Conservation (phyloP, 805 yeast species). For the Maudiozyma turicensis region DNA sequence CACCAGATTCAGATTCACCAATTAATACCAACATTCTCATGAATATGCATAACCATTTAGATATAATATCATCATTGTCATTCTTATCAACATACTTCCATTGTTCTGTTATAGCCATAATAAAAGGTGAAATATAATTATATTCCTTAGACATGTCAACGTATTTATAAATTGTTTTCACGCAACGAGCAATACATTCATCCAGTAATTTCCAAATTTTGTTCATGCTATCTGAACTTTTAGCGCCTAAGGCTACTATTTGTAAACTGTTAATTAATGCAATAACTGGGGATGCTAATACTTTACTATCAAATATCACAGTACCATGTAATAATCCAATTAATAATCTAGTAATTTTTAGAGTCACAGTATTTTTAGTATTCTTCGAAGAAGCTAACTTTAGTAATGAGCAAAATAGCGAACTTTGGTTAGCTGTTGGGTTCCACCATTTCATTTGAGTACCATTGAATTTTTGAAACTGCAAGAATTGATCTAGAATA, state of each 20-base stretch:
- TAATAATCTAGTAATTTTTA: slow-evolving; percentile 42
- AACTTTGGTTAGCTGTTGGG: slow-evolving; percentile 35
- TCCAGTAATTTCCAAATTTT: slow-evolving; percentile 59
- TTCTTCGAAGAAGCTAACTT: slow-evolving; percentile 37
- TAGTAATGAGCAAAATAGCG: slow-evolving; percentile 60
- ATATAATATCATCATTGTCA: slow-evolving; percentile 14
- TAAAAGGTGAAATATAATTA: slow-evolving; percentile 44
- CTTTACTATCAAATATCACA: slow-evolving; percentile 42
- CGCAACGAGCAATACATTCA: slow-evolving; percentile 62
- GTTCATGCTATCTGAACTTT: slow-evolving; percentile 10
- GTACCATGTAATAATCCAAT: slow-evolving; percentile 41
- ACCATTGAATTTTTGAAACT: slow-evolving; percentile 45
- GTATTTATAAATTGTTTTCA: slow-evolving; percentile 75
- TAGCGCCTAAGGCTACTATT: slow-evolving; percentile 6
- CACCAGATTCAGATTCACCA: slow-evolving; percentile 46
- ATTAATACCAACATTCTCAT: slow-evolving; percentile 38
- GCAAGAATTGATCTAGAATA: slow-evolving; percentile 50
- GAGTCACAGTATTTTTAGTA: slow-evolving; percentile 23
- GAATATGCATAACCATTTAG: slow-evolving; percentile 44
- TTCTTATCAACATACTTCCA: slow-evolving; percentile 39
- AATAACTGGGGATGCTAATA: slow-evolving; percentile 43
- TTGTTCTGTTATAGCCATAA: slow-evolving; percentile 58
- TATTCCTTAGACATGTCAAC: slow-evolving; percentile 43
- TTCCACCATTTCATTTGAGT: slow-evolving; percentile 76
- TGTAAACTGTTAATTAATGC: slow-evolving; percentile 45